These are phyloP conservation scores for Kondoa malvinella DNA, from an alignment of 768 basidiomycete species.

Conservation along the genomic window DNA sequence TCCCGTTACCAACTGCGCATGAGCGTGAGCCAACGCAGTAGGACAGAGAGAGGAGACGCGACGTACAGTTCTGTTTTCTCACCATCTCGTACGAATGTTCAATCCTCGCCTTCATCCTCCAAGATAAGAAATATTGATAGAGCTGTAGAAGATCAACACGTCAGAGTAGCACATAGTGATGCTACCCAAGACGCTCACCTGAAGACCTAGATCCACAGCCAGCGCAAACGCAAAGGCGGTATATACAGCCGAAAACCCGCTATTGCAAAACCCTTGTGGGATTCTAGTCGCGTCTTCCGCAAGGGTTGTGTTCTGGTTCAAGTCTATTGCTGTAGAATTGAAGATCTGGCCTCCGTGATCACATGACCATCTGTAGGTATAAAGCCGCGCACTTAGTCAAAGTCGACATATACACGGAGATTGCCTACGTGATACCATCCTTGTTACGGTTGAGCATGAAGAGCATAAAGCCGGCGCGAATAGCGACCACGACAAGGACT, in stretches of 20 bases:
- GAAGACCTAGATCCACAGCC: neutral
- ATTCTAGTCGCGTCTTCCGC: neutral
- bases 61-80: no score
- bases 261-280: neutral
- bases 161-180: neutral
- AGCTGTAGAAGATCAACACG: neutral
- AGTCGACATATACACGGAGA: neutral
- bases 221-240: neutral
- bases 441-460: neutral
- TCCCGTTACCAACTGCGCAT: no score
- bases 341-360: neutral
- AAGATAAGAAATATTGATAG: neutral
- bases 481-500: neutral
- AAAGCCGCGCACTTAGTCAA: neutral
- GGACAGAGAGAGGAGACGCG: no score
- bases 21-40: no score
- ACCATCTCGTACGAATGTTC: neutral
- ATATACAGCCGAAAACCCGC: neutral
- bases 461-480: neutral
- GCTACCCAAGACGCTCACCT: neutral
- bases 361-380: neutral
- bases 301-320: neutral
- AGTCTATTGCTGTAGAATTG: neutral
- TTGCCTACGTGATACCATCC: neutral
- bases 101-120: neutral